A percentile compares a stretch with the other conserved stretches of the same genome.
Evolutionary conservation across 768 basidiomycete genomes (phyloP).

Genomic region (Rhodocollybia butyracea): DNA sequence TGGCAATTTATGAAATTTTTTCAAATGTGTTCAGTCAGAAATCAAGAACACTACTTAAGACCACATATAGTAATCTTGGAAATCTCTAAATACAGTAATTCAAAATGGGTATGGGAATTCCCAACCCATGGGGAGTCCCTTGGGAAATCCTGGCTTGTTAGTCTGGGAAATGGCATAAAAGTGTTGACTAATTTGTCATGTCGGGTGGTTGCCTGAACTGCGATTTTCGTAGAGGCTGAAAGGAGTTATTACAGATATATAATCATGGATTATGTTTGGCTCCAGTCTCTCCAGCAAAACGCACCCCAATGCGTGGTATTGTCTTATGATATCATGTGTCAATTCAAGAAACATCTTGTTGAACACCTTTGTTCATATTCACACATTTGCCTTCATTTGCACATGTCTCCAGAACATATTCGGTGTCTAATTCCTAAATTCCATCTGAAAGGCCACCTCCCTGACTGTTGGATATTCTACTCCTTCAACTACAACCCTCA

Average conservation of each 20-base stretch:
- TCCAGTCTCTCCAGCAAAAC: not conserved
- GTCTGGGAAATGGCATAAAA: too few relatives aligned
- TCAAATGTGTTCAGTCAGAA: too few relatives aligned
- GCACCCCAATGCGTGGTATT: not conserved
- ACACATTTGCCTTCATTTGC: not conserved
- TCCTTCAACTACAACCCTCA: not conserved
- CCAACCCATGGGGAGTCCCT: too few relatives aligned
- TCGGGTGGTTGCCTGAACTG: too few relatives aligned
- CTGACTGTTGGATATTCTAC: not conserved
- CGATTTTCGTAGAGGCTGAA: too few relatives aligned
- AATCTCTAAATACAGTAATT: too few relatives aligned
- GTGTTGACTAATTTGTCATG: too few relatives aligned
- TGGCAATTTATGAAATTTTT: too few relatives aligned
- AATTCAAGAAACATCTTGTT: not conserved
- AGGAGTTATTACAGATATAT: not conserved
- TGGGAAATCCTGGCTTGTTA: too few relatives aligned
- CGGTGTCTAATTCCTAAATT: constrained; percentile 9
- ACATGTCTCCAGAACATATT: not conserved
- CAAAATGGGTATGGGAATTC: too few relatives aligned
- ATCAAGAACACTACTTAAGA: too few relatives aligned
- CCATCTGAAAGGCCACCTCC: not conserved
- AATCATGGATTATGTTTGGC: not conserved
- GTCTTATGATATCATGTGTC: not conserved
- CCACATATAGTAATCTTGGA: too few relatives aligned
- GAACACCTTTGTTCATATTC: not conserved